Percentiles rank a stretch among this genome's conserved stretches.
Conservation (phyloP, 2,329 filamentous ascomycete genomes). For the Arachnomyces sp. region DNA sequence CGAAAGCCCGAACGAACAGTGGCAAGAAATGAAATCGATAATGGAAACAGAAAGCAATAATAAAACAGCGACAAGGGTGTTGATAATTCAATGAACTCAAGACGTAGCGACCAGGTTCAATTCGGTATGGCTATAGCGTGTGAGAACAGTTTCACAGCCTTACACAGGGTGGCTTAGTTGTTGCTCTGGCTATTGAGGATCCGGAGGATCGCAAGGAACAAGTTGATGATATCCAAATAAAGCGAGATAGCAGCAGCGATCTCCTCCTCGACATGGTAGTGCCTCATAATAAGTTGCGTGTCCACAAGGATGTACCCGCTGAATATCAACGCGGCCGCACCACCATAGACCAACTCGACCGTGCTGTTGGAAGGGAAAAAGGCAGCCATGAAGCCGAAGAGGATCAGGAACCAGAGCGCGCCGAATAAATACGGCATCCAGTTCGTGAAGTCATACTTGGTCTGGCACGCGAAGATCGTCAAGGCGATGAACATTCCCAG, state of each 20-base stretch:
- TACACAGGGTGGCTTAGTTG: slow-evolving; percentile 57
- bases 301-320: slow-evolving; percentile 92
- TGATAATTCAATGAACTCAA: too few relatives aligned
- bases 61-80: too few relatives aligned
- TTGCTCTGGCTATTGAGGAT: slow-evolving; percentile 95
- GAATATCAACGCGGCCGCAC: slow-evolving; percentile 77
- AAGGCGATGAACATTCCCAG: slow-evolving; percentile 57
- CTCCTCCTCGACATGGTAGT: slow-evolving; percentile 97
- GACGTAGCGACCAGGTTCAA: too few relatives aligned
- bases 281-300: slow-evolving; percentile 88
- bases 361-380: slow-evolving; percentile 83
- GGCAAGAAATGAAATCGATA: too few relatives aligned
- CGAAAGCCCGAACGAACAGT: too few relatives aligned
- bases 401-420: slow-evolving; percentile 76
- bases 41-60: too few relatives aligned
- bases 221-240: slow-evolving; percentile 92
- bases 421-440: slow-evolving; percentile 97
- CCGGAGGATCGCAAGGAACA: slow-evolving; percentile 90
- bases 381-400: slow-evolving; percentile 86
- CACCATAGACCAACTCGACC: slow-evolving; percentile 76
- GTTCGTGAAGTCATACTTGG: slow-evolving; percentile 94
- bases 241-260: slow-evolving; percentile 91
- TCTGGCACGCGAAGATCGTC: slow-evolving; percentile 85
- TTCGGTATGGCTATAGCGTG: too few relatives aligned
- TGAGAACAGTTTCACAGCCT: too few relatives aligned